A percentile compares a stretch with the other conserved stretches of the same genome.
Evolutionary conservation across 768 basidiomycete genomes (phyloP).

Genomic region (Tulasnella sp.): DNA sequence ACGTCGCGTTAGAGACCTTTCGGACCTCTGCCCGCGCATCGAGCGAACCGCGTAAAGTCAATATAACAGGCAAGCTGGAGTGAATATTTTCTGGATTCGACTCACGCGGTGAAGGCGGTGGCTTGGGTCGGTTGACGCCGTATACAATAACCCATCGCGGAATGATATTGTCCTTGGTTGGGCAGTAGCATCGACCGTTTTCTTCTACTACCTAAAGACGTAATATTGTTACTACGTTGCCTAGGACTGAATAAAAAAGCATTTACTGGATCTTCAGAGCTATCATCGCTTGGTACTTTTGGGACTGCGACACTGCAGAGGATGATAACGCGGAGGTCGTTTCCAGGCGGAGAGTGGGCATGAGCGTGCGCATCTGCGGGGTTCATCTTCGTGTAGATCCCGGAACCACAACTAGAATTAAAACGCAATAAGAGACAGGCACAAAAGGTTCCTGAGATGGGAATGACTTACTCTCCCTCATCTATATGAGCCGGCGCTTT

Average conservation of each 20-base stretch:
- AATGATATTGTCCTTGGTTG: conserved; percentile 5
- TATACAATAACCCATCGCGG: conserved; percentile 8
- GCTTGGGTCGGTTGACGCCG: neutral
- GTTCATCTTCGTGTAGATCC: conserved; percentile 11
- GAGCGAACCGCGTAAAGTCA: neutral
- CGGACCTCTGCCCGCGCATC: neutral
- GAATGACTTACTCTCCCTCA: neutral
- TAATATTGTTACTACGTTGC: neutral
- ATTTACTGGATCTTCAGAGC: neutral
- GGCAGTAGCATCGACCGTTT: neutral
- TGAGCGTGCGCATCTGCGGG: neutral
- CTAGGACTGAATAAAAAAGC: neutral
- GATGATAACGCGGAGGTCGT: conserved; percentile 7
- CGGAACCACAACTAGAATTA: neutral
- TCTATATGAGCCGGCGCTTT: neutral
- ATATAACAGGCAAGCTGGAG: neutral
- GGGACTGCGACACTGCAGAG: neutral
- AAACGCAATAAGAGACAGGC: neutral
- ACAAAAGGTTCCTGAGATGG: neutral
- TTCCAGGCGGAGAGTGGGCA: neutral
- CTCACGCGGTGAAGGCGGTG: neutral
- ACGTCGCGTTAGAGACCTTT: neutral
- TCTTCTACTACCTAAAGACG: neutral
- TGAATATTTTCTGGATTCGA: neutral
- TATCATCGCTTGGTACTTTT: neutral